Evolutionary conservation across 2,329 filamentous ascomycete genomes (phyloP).

Genomic region (Trichophaea hybrida): DNA sequence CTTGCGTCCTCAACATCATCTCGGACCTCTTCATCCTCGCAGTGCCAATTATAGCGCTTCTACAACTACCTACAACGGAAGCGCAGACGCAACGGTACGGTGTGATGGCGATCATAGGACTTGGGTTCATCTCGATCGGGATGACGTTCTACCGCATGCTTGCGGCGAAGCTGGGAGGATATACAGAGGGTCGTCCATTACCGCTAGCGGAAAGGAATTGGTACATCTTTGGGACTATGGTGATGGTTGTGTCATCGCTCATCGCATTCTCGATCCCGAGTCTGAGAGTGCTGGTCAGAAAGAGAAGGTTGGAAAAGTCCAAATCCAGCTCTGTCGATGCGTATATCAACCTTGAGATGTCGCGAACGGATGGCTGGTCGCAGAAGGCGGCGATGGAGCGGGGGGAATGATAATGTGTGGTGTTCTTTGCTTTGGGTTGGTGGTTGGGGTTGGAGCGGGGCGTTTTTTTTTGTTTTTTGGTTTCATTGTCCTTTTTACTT

Average conservation of each 20-base stretch:
- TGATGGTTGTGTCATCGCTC: background rate
- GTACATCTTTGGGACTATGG: background rate
- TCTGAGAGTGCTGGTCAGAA: background rate
- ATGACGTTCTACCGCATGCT: background rate
- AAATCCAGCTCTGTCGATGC: no score
- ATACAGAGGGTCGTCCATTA: background rate
- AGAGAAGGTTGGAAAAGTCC: background rate
- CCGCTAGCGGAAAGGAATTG: background rate
- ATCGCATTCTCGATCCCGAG: conserved; percentile 1
- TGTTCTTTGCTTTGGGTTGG: no score
- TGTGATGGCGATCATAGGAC: background rate
- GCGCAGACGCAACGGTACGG: background rate
- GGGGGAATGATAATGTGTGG: no score
- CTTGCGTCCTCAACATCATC: background rate
- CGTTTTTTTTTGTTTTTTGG: no score
- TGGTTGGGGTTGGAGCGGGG: no score
- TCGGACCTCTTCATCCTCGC: background rate
- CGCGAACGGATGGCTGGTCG: no score
- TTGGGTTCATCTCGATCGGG: background rate
- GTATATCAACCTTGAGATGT: no score
- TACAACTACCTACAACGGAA: background rate
- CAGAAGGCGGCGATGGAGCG: no score
- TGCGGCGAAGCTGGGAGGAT: background rate
- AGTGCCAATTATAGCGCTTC: background rate
- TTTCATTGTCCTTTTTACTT: no score